Evolutionary conservation across 441 rosid genomes (phyloP).

Genomic region (Adansonia gregorii): DNA sequence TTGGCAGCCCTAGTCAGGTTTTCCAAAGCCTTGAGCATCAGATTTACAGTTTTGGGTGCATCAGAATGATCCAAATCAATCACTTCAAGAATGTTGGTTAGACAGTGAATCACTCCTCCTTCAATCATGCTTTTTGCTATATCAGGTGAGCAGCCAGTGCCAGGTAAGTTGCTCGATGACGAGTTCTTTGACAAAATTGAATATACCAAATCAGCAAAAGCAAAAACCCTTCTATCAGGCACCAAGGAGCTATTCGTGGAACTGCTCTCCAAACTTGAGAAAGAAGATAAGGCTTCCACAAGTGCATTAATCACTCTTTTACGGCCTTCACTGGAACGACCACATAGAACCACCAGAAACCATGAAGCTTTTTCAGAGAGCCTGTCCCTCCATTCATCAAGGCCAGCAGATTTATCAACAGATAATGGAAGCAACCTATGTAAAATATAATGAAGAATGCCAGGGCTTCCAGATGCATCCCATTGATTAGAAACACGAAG

Average conservation of each 20-base stretch:
- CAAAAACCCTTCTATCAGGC: conserved; percentile 82
- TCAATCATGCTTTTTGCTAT: conserved; percentile 98
- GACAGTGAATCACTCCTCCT: conserved; percentile 82
- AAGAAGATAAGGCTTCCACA: conserved; percentile 74
- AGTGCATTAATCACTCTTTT: conserved; percentile 86
- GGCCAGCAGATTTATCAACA: conserved; percentile 67
- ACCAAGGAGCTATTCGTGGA: conserved; percentile 56
- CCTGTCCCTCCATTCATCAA: conserved; percentile 91
- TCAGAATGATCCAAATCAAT: conserved; percentile 97
- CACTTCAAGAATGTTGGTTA: conserved; percentile 80
- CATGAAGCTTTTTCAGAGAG: conserved; percentile 91
- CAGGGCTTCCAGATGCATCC: conserved; percentile 60
- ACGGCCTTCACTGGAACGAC: conserved; percentile 94
- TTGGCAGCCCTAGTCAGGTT: conserved; percentile 94
- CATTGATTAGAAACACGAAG: conserved; percentile 65
- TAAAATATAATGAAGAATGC: conserved; percentile 82
- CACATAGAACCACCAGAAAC: conserved; percentile 89
- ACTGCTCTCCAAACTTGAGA: conserved; percentile 68
- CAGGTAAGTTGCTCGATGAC: conserved; percentile 78
- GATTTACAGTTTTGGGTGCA: conserved; percentile 87
- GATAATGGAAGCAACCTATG: conserved; percentile 82
- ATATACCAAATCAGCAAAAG: conserved; percentile 75
- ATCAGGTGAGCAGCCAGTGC: conserved; percentile 90
- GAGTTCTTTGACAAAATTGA: conserved; percentile 90
- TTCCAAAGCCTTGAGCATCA: conserved; percentile 87